Evolutionary conservation across 169 alveolate species (phyloP), one percentile per base, ranked within the genome.

Genomic region (Plasmodium inui): DNA sequence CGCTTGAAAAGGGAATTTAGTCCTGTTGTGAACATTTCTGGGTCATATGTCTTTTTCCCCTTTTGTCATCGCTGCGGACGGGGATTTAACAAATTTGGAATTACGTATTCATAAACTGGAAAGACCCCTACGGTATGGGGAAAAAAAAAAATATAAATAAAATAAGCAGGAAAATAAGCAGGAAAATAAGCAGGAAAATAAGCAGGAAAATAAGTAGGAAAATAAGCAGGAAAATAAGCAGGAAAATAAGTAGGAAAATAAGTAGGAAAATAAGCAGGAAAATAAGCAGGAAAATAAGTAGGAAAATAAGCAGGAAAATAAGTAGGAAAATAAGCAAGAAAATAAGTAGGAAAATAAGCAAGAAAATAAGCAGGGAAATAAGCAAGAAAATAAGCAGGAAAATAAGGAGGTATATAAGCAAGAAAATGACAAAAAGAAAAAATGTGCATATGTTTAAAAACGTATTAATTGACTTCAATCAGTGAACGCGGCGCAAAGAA

Each of bases 21-120:
- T 41, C 76, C 76, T 26, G 76, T 67, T 19, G 17, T 67, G 76
- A 28, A 67, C 76, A 22, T 67, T 67, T 67, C 76, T 26, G 76
- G 76, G 76, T 26, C 34, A 67, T 67, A 67, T 67, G 76, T 67
- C 76, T 67, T 67, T 67, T 67, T 67, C 76, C 76, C 76, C 37
- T 67, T 67, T 19, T n/a, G 34, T 10, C 39, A 50, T 50, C 22
- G 22, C 37, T 67, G 76, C 76, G 76, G 37, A 67, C 30, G 37
- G 37, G 76, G 37, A 22, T 19, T 67, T 26, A 22, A 26, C 37
- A 67, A 17, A 67, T 67, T 67, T 67, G 39, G 3, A n/a, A 67
- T 67, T 7, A 26, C 39, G 22, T 67, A 19, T 22, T 22, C 76
- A 12, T 7, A 67, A 67, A 22, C 19, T 61, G 30, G 30, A 67